Evolutionary conservation across 108 stramenopile genomes (phyloP).

Genomic region (Nitzschia sp.): DNA sequence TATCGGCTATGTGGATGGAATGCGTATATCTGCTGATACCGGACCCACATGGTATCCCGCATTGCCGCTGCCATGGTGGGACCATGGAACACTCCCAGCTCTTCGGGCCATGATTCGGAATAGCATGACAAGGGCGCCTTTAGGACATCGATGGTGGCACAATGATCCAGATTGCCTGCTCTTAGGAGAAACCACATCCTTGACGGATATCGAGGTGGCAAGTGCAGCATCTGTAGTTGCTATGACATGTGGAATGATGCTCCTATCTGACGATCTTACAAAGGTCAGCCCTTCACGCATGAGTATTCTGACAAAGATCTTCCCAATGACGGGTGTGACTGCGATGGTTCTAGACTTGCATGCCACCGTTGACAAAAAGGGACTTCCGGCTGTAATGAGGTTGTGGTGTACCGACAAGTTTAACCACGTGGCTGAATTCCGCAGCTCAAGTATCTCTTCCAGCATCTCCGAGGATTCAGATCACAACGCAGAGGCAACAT

Average conservation of each 20-base stretch:
- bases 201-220: constrained; percentile 80
- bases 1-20: constrained; percentile 85
- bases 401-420: constrained; percentile 81
- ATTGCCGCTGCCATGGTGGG: constrained; percentile 86
- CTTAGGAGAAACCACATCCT: constrained; percentile 79
- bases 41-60: constrained; percentile 89
- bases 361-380: constrained; percentile 54
- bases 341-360: constrained; percentile 83
- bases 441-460: constrained; percentile 3
- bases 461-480: constrained; percentile 20
- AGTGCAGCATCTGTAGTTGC: constrained; percentile 86
- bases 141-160: constrained; percentile 91
- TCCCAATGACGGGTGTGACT: constrained; percentile 77
- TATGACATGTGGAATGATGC: constrained; percentile 90
- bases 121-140: constrained; percentile 73
- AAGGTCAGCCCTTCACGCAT: constrained; percentile 64
- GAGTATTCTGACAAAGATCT: constrained; percentile 72
- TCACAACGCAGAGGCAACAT: constrained; percentile 48
- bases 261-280: constrained; percentile 86
- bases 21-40: constrained; percentile 88
- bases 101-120: constrained; percentile 88
- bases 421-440: constrained; percentile 31
- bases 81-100: constrained; percentile 88
- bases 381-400: constrained; percentile 73
- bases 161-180: constrained; percentile 95